Percentiles rank a stretch among this genome's conserved stretches.
Conservation (phyloP, 352 stramenopile species). For the Achlya hypogyna region DNA sequence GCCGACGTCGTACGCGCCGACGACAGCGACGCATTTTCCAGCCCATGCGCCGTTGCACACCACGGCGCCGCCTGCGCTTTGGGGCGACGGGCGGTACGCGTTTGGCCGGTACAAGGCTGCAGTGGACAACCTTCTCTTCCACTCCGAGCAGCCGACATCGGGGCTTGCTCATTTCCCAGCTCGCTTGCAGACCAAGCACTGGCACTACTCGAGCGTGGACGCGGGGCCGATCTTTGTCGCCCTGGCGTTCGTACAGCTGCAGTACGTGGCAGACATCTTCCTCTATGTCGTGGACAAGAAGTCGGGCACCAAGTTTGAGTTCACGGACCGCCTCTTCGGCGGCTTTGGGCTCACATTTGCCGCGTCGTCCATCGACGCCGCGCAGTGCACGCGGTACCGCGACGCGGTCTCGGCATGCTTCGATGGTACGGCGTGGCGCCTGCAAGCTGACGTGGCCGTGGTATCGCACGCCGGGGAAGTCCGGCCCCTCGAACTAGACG, state of each 20-base stretch:
- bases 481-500: conserved; percentile 20
- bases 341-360: conserved; percentile 28
- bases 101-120: conserved; percentile 31
- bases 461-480: conserved; percentile 11
- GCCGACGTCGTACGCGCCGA: conserved; percentile 2
- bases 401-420: conserved; percentile 31
- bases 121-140: conserved; percentile 24
- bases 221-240: conserved; percentile 32
- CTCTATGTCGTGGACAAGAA: conserved; percentile 39
- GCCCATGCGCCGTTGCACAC: conserved; percentile 12
- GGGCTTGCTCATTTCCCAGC: background rate
- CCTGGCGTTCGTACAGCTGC: conserved; percentile 34
- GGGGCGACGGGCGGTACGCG: conserved; percentile 18
- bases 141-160: conserved; percentile 23
- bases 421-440: conserved; percentile 23
- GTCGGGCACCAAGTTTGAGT: conserved; percentile 33
- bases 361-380: conserved; percentile 31
- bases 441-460: conserved; percentile 24
- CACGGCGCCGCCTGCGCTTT: conserved; percentile 22
- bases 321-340: conserved; percentile 24
- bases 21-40: conserved; percentile 27
- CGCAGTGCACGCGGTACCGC: conserved; percentile 25
- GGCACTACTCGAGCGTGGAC: conserved; percentile 39
- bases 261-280: conserved; percentile 35
- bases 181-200: conserved; percentile 30